Percentiles rank a stretch among this genome's conserved stretches.
Evolutionary conservation across 768 basidiomycete genomes (phyloP).

Genomic region (Mycena rebaudengoi): DNA sequence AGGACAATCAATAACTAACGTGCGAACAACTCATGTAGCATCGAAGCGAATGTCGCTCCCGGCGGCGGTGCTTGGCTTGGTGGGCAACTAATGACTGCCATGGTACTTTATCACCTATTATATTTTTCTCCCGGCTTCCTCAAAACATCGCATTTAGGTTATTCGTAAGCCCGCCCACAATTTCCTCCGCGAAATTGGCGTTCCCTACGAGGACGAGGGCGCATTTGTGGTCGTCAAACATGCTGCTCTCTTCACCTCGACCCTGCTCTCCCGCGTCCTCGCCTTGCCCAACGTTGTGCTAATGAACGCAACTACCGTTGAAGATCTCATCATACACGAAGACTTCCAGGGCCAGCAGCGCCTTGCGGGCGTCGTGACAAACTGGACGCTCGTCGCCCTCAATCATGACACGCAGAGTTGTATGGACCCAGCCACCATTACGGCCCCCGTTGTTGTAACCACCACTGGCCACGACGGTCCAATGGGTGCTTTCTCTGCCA

Average conservation of each 20-base stretch:
- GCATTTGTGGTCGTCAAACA: constrained; percentile 83
- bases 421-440: constrained; percentile 85
- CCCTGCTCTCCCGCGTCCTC: constrained; percentile 74
- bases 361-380: constrained; percentile 59
- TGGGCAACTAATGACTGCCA: constrained; percentile 81
- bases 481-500: constrained; percentile 85
- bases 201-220: constrained; percentile 83
- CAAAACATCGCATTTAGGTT: constrained; percentile 50
- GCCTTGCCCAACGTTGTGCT: constrained; percentile 75
- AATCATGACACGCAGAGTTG: constrained; percentile 81
- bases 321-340: constrained; percentile 76
- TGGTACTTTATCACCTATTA: constrained; percentile 53
- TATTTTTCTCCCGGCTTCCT: background rate
- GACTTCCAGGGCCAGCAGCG: constrained; percentile 64
- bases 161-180: constrained; percentile 80
- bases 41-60: constrained; percentile 84
- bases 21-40: constrained; percentile 62
- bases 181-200: constrained; percentile 74
- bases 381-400: constrained; percentile 61
- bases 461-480: constrained; percentile 83
- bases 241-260: constrained; percentile 83
- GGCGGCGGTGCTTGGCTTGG: constrained; percentile 84
- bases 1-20: too few relatives aligned
- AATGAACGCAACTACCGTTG: constrained; percentile 84
- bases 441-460: constrained; percentile 76